These are phyloP conservation scores for Macadamia tetraphylla DNA, from an alignment of 164 flowering plant genomes.

Conservation along the genomic window DNA sequence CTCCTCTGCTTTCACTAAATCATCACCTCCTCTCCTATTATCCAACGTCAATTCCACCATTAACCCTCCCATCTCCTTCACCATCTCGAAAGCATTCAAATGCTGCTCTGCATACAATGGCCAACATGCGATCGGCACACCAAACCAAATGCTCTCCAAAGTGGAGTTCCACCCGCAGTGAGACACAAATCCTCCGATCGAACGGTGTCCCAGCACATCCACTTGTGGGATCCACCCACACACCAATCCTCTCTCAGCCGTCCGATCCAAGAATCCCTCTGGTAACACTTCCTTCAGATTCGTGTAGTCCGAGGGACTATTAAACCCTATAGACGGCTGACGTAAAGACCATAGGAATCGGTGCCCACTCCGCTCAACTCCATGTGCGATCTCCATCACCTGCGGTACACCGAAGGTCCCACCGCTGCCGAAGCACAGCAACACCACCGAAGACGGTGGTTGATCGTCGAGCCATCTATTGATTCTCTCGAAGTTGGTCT, in stretches of 20 bases:
- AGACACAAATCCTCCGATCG: constrained; percentile 70
- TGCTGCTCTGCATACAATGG: constrained; percentile 38
- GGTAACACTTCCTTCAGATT: constrained; percentile 32
- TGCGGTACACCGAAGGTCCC: constrained; percentile 22
- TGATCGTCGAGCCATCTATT: constrained; percentile 5
- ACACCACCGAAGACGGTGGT: constrained; percentile 28
- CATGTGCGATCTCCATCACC: constrained; percentile 30
- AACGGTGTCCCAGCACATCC: constrained; percentile 43
- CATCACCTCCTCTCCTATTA: constrained; percentile 4
- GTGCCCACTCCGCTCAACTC: constrained; percentile 25
- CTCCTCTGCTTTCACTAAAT: constrained; percentile 16
- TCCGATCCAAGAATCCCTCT: constrained; percentile 27
- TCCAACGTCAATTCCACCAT: constrained; percentile 28
- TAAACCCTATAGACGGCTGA: neutral
- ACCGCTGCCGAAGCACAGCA: constrained; percentile 38
- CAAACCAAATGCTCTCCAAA: constrained; percentile 60
- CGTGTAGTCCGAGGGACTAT: neutral
- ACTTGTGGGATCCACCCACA: constrained; percentile 69
- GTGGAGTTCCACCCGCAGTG: constrained; percentile 90
- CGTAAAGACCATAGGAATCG: constrained; percentile 39
- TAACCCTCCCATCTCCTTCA: constrained; percentile 28
- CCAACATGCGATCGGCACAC: constrained; percentile 44
- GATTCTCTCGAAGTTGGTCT: neutral
- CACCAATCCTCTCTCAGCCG: constrained; percentile 30
- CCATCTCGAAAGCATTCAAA: constrained; percentile 33